Evolutionary conservation across 1,284 basidiomycete genomes (phyloP), one percentile per base, ranked within the genome.

Genomic region (Somion occarium): DNA sequence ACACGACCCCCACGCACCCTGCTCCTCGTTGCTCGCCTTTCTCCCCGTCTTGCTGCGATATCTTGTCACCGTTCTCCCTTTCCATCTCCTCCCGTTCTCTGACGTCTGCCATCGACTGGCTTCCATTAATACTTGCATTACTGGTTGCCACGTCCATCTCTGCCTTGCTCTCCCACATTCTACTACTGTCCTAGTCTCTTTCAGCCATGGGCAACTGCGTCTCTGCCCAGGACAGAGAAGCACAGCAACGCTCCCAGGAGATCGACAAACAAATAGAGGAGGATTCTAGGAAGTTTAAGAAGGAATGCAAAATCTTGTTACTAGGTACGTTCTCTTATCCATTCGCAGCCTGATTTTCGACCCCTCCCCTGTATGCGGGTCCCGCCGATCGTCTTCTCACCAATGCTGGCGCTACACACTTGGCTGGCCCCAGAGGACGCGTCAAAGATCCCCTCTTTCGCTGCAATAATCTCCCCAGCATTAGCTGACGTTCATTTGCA

Each of bases 261-360:
- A 90, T 90, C 59, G 86, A 90, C 74, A 75, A 73, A 50, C 76
- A 81, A 67, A 79, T 90, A 41, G 82, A 88, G 62, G 84, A 88
- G 69, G 87, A 89, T 64, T 75, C 75, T 19, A 78, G 78, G 62
- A 79, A 74, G 69, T 90, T 91, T 61, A 88, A 88, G 69, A 87
- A 88, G 64, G 94, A 97, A 71, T 95, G 91, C 78, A 98, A 98
- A 78, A 94, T 98, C 59, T 71, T 98, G 22, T 75, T 98, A 19
- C 77, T 98, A 3, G 94, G 93, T 91, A 56, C 51, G 88, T 77
- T 22, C 48, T 25, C 22, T 44, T 44, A 34, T 13, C 43, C 44
- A 22, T 39, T 53, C 38, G 5, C 24, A 15, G 18, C n/a, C 19
- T 20, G 20, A 27, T 25, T 22, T 48, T 34, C 30, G 7, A 34